A percentile compares a stretch with the other conserved stretches of the same genome.
Evolutionary conservation across 305 asterid genomes (phyloP).

Genomic region (Fraxinus floribunda): DNA sequence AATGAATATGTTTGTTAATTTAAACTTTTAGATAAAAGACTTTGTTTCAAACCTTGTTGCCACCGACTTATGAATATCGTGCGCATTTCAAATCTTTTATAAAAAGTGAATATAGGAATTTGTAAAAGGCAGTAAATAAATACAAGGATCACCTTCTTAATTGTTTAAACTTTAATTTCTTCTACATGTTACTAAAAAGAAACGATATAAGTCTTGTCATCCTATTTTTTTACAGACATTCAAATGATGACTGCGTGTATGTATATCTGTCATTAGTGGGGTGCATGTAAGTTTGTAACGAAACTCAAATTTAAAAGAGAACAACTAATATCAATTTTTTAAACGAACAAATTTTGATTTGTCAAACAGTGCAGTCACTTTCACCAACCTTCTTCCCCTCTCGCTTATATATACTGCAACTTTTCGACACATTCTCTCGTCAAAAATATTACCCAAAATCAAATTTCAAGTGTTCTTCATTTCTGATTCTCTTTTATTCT

Average conservation of each 20-base stretch:
- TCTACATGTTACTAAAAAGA: no score
- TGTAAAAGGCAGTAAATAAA: not conserved
- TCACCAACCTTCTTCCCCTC: not conserved
- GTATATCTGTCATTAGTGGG: not conserved
- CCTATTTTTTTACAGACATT: no score
- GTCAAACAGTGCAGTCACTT: not conserved
- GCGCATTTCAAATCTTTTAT: not conserved
- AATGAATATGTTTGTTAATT: not conserved
- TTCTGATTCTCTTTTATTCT: not conserved
- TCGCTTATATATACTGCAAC: not conserved
- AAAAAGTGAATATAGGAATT: not conserved
- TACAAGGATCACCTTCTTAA: not conserved
- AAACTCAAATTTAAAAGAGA: not conserved
- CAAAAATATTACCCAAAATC: not conserved
- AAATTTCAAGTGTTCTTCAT: not conserved
- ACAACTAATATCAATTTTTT: not conserved
- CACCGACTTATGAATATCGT: not conserved
- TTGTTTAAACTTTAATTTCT: no score
- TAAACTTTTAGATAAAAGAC: not conserved
- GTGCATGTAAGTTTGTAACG: not conserved
- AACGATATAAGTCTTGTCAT: no score
- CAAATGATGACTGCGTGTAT: not conserved
- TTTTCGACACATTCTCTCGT: not conserved
- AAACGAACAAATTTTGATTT: no score
- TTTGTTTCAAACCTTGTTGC: not conserved